Conservation (phyloP, 1,139 yeast genomes). For the Geotrichum europaeum region DNA sequence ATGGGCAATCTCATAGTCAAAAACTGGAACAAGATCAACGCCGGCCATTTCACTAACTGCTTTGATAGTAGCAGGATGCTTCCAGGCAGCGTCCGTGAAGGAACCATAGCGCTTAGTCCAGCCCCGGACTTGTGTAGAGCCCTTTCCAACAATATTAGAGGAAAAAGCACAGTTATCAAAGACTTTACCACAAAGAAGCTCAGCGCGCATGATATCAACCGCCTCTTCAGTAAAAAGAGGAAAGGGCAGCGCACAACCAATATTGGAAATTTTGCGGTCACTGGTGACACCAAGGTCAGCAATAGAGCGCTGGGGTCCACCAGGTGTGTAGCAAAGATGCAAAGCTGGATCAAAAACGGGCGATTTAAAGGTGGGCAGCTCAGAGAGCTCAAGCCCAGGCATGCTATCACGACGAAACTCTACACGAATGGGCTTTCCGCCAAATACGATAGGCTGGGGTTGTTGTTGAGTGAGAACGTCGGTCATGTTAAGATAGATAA, state of each 20-base stretch:
- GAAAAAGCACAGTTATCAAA: conserved; percentile 43
- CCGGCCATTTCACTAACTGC: conserved; percentile 50
- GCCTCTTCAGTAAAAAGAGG: conserved; percentile 56
- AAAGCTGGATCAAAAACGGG: conserved; percentile 10
- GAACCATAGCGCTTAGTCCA: conserved; percentile 41
- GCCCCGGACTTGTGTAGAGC: conserved; percentile 50
- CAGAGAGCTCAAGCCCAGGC: conserved; percentile 12
- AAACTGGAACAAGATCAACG: conserved; percentile 45
- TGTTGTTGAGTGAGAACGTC: conserved; percentile 1
- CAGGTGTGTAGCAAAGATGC: conserved; percentile 12
- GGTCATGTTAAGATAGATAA: neutral
- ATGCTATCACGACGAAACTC: conserved; percentile 12
- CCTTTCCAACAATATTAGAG: conserved; percentile 29
- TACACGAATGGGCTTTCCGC: conserved; percentile 4
- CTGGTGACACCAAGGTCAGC: conserved; percentile 8
- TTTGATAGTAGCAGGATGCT: conserved; percentile 48
- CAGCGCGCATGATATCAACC: conserved; percentile 49
- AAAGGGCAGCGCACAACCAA: conserved; percentile 41
- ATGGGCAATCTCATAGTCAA: conserved; percentile 53
- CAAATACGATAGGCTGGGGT: conserved; percentile 3
- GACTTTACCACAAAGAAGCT: conserved; percentile 42
- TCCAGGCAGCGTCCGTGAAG: conserved; percentile 50
- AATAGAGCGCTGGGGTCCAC: conserved; percentile 2
- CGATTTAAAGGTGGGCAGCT: neutral
- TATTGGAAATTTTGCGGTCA: conserved; percentile 13